Evolutionary conservation across 257 asterid genomes (phyloP), one percentile per base, ranked within the genome.

Genomic region (Solanum pinnatisectum): DNA sequence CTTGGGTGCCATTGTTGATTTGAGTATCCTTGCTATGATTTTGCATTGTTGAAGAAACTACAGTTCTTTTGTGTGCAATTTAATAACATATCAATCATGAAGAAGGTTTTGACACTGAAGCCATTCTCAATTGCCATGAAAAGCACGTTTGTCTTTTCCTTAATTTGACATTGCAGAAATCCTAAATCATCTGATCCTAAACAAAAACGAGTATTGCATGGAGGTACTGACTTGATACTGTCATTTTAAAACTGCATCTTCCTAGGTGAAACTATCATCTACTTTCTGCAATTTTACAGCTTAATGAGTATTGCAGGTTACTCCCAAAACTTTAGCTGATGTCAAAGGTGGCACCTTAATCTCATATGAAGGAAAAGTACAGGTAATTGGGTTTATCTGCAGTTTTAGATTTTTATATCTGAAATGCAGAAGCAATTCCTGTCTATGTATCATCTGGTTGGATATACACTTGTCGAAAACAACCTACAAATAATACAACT

Each of bases 281-380:
- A 81, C 27, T 49, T 49, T 82, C 86, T 82, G 70, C 30, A 2
- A 82, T 49, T 30, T 49, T 18, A 82, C 70, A 49, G 23, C 32
- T 49, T 32, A 40, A 30, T 20, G 71, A 49, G 44, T 78, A 78
- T 88, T 89, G 91, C 96, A 97, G 99, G 99, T 97, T 90, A 97
- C 99, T 65, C 99, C 99, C 79, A 97, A 97, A 93, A 97, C 99
- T 23, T 91, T 96, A 86, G 99, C 99, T 89, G 99, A 97, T 77
- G 99, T 97, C 83, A 97, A 97, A 93, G 99, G 99, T 90, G 99
- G 99, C 89, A 97, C 99, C 37, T 92, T 97, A 76, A 97, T 97
- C 92, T 93, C 98, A 63, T 97, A 96, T 87, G 98, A 97, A 87
- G 99, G 98, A 70, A 97, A 94, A 96, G 98, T 96, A 82, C 99